Percentiles rank a stretch among this genome's conserved stretches.
Conservation (phyloP, 2,329 filamentous ascomycete species). For the Botryotinia globosa region DNA sequence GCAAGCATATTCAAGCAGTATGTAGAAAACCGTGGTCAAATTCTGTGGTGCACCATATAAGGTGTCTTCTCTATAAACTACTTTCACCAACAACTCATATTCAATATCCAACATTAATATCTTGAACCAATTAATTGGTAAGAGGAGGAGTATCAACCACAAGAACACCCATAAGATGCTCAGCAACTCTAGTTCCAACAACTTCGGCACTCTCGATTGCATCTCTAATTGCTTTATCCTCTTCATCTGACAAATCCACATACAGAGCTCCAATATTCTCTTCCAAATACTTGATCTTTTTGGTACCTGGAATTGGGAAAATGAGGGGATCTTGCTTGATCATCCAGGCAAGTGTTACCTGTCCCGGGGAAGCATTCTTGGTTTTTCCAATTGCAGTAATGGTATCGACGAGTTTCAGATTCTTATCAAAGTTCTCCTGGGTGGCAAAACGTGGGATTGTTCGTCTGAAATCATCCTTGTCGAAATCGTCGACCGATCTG, state of each 20-base stretch:
- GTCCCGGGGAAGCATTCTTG: slow-evolving; percentile 53
- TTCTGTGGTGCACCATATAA: background rate
- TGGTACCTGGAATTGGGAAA: slow-evolving; percentile 55
- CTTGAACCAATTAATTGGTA: background rate
- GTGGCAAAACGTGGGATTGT: slow-evolving; percentile 49
- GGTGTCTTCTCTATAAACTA: background rate
- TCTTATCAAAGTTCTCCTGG: slow-evolving; percentile 54
- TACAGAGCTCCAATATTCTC: slow-evolving; percentile 42
- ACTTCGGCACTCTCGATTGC: slow-evolving; percentile 34
- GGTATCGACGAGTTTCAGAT: slow-evolving; percentile 51
- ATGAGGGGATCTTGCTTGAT: slow-evolving; percentile 57
- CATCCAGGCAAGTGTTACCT: slow-evolving; percentile 62
- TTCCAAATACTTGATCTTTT: slow-evolving; percentile 46
- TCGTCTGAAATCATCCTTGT: slow-evolving; percentile 22
- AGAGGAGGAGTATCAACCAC: slow-evolving; percentile 21
- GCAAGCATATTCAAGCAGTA: background rate
- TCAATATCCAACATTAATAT: too few species aligned
- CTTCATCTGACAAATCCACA: slow-evolving; percentile 39
- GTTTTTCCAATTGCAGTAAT: slow-evolving; percentile 48
- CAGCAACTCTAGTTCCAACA: slow-evolving; percentile 20
- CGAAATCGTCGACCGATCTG: slow-evolving; percentile 30
- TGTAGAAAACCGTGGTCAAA: background rate
- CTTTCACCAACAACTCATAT: background rate
- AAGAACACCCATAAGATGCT: slow-evolving; percentile 21
- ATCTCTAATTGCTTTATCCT: slow-evolving; percentile 39